A percentile compares a stretch with the other conserved stretches of the same genome.
Evolutionary conservation across 1,284 basidiomycete species (phyloP).

Genomic region (Melampsora larici-populina): DNA sequence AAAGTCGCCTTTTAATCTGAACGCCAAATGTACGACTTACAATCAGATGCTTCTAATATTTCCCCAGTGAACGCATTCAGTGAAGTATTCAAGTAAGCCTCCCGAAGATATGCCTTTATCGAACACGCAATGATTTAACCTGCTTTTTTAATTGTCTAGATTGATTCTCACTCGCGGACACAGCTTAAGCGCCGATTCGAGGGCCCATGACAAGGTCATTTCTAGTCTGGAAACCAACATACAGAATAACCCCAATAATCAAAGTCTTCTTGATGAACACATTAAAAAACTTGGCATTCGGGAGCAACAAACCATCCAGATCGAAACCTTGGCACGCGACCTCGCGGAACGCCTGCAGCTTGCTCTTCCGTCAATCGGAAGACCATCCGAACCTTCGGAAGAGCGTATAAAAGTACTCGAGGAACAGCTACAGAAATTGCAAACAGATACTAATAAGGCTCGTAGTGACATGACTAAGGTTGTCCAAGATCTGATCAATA

Average conservation of each 20-base stretch:
- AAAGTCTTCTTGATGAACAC: neutral
- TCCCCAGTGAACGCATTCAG: too few relatives aligned
- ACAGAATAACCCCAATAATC: neutral
- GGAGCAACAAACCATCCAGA: neutral
- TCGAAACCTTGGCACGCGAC: neutral
- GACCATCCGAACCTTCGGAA: neutral
- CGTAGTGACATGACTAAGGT: neutral
- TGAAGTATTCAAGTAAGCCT: too few relatives aligned
- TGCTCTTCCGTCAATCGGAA: neutral
- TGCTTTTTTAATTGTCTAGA: neutral
- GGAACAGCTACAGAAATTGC: neutral
- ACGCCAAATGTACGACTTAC: too few relatives aligned
- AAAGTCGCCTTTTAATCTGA: too few relatives aligned
- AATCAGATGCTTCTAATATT: too few relatives aligned
- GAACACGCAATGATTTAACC: too few relatives aligned
- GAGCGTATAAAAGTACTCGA: neutral
- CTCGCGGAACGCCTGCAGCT: neutral
- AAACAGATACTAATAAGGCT: neutral
- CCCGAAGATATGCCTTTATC: too few relatives aligned
- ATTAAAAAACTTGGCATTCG: neutral
- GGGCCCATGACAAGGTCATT: neutral
- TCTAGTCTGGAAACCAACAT: neutral
- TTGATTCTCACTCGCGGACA: neutral
- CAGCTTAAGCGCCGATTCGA: neutral
- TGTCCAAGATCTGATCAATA: neutral